Evolutionary conservation across 257 asterid genomes (phyloP).

Genomic region (Nicotiana paniculata): DNA sequence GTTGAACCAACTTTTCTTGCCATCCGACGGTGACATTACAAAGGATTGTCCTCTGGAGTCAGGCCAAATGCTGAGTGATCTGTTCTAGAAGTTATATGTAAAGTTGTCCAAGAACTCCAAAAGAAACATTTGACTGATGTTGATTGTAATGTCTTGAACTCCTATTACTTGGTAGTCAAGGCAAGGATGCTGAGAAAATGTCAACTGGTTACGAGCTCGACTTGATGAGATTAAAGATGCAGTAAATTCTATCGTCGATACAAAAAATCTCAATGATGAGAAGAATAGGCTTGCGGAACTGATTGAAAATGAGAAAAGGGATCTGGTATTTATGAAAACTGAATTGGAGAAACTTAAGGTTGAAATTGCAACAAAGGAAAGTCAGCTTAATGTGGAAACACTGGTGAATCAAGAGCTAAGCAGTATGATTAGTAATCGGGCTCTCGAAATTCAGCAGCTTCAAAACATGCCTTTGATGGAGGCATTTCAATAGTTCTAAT

Average conservation of each 20-base stretch:
- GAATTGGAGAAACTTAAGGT: conserved; percentile 16
- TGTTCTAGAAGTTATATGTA: conserved; percentile 20
- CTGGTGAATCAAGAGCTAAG: conserved; percentile 9
- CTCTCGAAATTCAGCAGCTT: background rate
- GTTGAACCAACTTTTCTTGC: conserved; percentile 8
- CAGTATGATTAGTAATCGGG: background rate
- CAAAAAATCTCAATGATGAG: conserved; percentile 4
- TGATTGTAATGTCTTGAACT: conserved; percentile 6
- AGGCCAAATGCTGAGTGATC: conserved; percentile 15
- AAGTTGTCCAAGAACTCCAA: conserved; percentile 23
- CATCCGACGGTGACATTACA: conserved; percentile 17
- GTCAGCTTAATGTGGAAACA: background rate
- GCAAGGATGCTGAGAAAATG: conserved; percentile 20
- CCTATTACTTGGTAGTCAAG: conserved; percentile 16
- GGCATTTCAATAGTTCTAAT: conserved; percentile 7
- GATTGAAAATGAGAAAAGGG: conserved; percentile 5
- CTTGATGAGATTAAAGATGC: conserved; percentile 30
- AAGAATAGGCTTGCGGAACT: conserved; percentile 2
- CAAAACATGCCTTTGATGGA: conserved; percentile 16
- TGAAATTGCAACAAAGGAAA: conserved; percentile 14
- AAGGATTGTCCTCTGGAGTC: conserved; percentile 20
- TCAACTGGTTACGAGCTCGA: conserved; percentile 19
- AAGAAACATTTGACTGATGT: conserved; percentile 17
- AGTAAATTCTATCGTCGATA: background rate
- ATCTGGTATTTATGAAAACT: background rate